A percentile compares a stretch with the other conserved stretches of the same genome.
phyloP scores from a whole-genome alignment of 2,329 filamentous ascomycete genomes.

The Ophiocordyceps sinensis region DNA sequence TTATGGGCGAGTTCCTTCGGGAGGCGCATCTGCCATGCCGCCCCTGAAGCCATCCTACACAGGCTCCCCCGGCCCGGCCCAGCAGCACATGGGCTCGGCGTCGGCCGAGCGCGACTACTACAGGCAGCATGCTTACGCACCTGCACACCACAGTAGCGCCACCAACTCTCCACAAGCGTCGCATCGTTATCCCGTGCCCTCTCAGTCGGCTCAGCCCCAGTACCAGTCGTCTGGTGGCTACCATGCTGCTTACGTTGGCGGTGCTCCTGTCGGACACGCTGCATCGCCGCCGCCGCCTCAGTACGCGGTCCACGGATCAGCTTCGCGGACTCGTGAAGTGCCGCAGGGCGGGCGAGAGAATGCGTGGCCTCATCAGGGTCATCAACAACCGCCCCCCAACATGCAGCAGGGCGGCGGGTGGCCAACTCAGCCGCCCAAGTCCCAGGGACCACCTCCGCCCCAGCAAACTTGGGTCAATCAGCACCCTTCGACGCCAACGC shows the following conservation, averaged over 20 bases:
- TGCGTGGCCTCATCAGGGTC: conserved; percentile 19
- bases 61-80: conserved; percentile 32
- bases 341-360: conserved; percentile 21
- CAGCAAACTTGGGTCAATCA: conserved; percentile 19
- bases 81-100: conserved; percentile 26
- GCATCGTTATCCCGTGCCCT: conserved; percentile 30
- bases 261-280: conserved; percentile 22
- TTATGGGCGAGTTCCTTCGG: conserved; percentile 22
- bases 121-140: conserved; percentile 20
- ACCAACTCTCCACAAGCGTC: conserved; percentile 32
- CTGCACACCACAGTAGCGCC: conserved; percentile 18
- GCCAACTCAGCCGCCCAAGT: conserved; percentile 17
- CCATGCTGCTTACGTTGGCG: conserved; percentile 23
- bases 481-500: conserved; percentile 16
- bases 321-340: conserved; percentile 27
- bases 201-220: conserved; percentile 19
- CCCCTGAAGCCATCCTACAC: conserved; percentile 37
- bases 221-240: conserved; percentile 32
- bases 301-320: conserved; percentile 33
- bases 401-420: conserved; percentile 11
- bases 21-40: conserved; percentile 33
- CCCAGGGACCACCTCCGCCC: conserved; percentile 18
- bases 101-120: conserved; percentile 35
- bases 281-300: conserved; percentile 43
- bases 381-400: conserved; percentile 8